Evolutionary conservation across 176 grass and related monocot genomes (phyloP), one percentile per base, ranked within the genome.

Genomic region (Microstegium vimineum): DNA sequence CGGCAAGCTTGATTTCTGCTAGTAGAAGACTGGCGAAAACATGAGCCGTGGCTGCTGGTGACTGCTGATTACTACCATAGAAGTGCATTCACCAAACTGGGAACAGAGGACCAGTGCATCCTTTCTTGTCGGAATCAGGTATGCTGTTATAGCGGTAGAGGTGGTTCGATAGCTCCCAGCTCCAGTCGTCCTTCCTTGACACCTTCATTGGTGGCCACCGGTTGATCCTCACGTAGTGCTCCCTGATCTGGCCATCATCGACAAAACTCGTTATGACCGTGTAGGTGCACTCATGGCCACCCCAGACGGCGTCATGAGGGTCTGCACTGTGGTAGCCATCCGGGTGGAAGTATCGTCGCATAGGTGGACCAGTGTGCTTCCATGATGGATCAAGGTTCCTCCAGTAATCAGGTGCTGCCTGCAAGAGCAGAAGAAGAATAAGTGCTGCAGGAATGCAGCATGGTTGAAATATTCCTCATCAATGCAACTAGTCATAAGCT

Each of bases 371-470:
- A 6, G 85, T 97, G 57, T 81, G 87, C 78, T 89, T 90, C 94
- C 92, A 94, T 74, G 87, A 90, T 5, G 92, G 94, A 79, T 97
- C 94, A 35, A 97, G 87, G 69, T 92, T 92, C 54, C 90, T 89
- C 92, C 92, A 97, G 82, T 94, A 97, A 34, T 92, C 94, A 62
- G 94, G 94, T 45, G 94, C 92, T 85, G 88, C 81, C 94, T 92
- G 94, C 64, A 93, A 66, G 47, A 78, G 76, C 61, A 77, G 23
- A 78, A 67, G 43, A 26, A 30, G 56, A 60, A 12, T 3, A 45
- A 16, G 26, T 28, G 22, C 25, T 74, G 27, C 23, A 73, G 8
- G 72, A 18, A 18, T 42, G 22, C 40, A 63, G 11, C 33, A 74
- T 45, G 33, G 25, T 27, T 41, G 38, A 17, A 17, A 68, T 36